A percentile compares a stretch with the other conserved stretches of the same genome.
phyloP scores from a whole-genome alignment of 2,329 filamentous ascomycete species.

The Trichophyton benhamiae region DNA sequence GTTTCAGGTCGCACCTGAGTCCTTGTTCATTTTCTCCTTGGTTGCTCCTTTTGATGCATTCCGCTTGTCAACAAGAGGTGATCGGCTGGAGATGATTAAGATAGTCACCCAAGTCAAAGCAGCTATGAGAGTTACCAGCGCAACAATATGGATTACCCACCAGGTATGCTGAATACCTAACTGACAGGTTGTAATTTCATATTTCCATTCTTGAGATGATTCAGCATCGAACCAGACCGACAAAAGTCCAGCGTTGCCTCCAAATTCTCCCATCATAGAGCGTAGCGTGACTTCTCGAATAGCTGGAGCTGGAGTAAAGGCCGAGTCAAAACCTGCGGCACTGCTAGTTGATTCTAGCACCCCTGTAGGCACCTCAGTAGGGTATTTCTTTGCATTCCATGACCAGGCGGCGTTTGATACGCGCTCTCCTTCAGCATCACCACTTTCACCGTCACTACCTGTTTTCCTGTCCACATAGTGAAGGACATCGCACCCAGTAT shows the following conservation, averaged over 20 bases:
- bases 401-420: conserved; percentile 16
- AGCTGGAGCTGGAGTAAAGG: conserved; percentile 21
- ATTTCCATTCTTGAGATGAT: conserved; percentile 57
- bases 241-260: conserved; percentile 79
- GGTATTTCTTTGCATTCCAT: conserved; percentile 28
- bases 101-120: conserved; percentile 16
- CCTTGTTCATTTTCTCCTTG: background rate
- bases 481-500: conserved; percentile 81
- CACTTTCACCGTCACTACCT: conserved; percentile 10
- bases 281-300: conserved; percentile 83
- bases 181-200: conserved; percentile 65
- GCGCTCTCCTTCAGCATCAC: background rate
- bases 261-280: conserved; percentile 96
- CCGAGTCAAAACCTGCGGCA: background rate
- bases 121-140: conserved; percentile 40
- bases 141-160: conserved; percentile 77
- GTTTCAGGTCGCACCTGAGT: too few relatives aligned
- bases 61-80: background rate
- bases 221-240: conserved; percentile 77
- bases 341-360: background rate
- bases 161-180: conserved; percentile 82
- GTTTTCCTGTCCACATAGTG: conserved; percentile 60
- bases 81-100: background rate
- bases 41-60: conserved; percentile 18
- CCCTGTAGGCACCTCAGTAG: background rate